Conservation (phyloP, 2,329 filamentous ascomycete genomes). For the Pyrenophora graminea region DNA sequence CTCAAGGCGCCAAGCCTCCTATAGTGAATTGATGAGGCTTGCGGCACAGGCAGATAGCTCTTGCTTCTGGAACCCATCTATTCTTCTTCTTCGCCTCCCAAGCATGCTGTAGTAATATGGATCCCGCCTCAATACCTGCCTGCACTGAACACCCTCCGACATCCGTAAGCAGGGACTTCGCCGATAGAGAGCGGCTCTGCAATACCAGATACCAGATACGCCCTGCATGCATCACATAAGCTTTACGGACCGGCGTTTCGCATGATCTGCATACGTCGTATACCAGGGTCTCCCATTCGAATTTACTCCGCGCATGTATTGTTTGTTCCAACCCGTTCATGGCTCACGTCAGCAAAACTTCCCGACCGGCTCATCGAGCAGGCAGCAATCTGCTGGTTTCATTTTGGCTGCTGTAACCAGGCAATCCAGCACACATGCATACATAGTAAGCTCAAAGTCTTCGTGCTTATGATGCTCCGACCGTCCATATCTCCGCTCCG, state of each 20-base stretch:
- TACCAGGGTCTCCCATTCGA: too few species aligned
- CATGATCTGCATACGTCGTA: neutral
- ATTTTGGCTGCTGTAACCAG: too few species aligned
- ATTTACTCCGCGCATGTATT: neutral
- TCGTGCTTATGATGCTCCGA: too few species aligned
- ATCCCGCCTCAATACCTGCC: neutral
- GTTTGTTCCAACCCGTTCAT: too few species aligned
- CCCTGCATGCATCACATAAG: neutral
- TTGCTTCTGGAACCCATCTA: neutral
- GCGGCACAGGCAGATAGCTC: neutral
- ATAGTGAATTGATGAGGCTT: constrained; percentile 1
- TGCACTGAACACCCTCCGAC: neutral
- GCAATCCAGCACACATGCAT: too few species aligned
- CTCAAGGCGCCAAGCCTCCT: neutral
- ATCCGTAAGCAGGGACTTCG: neutral
- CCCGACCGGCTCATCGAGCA: too few species aligned
- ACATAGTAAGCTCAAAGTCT: too few species aligned
- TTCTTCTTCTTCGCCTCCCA: neutral
- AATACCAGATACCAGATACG: neutral
- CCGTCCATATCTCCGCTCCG: too few species aligned
- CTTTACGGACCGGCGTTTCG: neutral
- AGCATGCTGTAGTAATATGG: neutral
- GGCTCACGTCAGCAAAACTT: too few species aligned
- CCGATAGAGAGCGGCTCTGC: neutral
- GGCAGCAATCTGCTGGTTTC: too few species aligned